These are phyloP conservation scores for Hyaloscypha hepaticicola DNA, from an alignment of 495 filamentous ascomycete species.

Conservation along the genomic window DNA sequence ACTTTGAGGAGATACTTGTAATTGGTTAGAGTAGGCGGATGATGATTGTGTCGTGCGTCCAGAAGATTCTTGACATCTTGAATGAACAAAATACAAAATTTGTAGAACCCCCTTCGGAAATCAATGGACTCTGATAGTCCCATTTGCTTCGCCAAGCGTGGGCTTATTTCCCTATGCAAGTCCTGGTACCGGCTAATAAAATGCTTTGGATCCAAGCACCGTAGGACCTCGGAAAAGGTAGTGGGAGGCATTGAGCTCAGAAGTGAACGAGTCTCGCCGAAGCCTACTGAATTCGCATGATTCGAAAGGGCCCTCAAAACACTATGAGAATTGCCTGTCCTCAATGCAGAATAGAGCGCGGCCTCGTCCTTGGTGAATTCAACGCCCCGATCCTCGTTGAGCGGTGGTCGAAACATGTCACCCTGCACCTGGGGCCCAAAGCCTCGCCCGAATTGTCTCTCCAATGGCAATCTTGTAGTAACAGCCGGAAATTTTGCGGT, in stretches of 20 bases:
- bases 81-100: slow-evolving; percentile 34
- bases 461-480: not conserved
- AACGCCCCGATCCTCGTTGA: not conserved
- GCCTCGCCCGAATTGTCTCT: not conserved
- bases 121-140: slow-evolving; percentile 27
- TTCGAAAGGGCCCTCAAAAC: slow-evolving; percentile 11
- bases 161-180: slow-evolving; percentile 33
- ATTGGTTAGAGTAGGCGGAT: slow-evolving; percentile 43
- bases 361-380: not conserved
- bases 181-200: slow-evolving; percentile 29
- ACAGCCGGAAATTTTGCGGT: not conserved
- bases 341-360: slow-evolving; percentile 9
- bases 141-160: slow-evolving; percentile 23
- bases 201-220: slow-evolving; percentile 44
- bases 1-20: slow-evolving; percentile 58
- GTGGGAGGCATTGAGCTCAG: slow-evolving; percentile 32
- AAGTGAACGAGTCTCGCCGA: slow-evolving; percentile 8
- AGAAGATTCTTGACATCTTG: slow-evolving; percentile 40
- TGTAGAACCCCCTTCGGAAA: slow-evolving; percentile 33
- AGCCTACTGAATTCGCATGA: not conserved
- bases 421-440: not conserved
- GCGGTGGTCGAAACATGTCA: not conserved
- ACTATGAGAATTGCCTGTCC: slow-evolving; percentile 16
- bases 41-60: slow-evolving; percentile 34
- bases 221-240: slow-evolving; percentile 50